These are phyloP conservation scores for Penicillium crystallinum DNA, from an alignment of 495 filamentous ascomycete species.

Conservation along the genomic window DNA sequence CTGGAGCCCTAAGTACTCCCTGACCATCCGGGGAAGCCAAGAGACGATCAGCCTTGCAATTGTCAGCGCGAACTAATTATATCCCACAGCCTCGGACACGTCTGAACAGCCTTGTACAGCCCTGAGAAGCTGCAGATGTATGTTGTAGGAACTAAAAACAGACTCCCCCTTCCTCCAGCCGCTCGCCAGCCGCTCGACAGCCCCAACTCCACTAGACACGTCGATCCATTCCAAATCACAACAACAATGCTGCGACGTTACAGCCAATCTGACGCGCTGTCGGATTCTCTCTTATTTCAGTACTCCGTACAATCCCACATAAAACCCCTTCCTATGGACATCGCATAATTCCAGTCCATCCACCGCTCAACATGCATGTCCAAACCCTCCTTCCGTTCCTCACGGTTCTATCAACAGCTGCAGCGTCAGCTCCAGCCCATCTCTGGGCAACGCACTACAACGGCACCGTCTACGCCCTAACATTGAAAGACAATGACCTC, in stretches of 20 bases:
- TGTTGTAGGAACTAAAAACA: background rate
- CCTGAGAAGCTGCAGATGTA: background rate
- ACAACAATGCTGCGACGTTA: background rate
- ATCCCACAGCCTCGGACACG: no score
- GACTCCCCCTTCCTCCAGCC: background rate
- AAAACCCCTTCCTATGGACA: no score
- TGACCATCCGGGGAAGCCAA: no score
- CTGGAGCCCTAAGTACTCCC: no score
- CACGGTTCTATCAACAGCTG: background rate
- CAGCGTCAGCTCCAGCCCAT: conserved; percentile 1
- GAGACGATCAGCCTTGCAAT: no score
- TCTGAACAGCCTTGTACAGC: background rate
- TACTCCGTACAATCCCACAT: background rate
- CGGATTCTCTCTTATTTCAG: no score
- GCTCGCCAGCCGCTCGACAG: no score
- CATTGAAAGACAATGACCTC: conserved; percentile 35
- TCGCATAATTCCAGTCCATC: no score
- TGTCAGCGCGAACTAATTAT: no score
- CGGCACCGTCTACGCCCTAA: conserved; percentile 52
- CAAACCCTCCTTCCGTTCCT: background rate
- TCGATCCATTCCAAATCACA: conserved; percentile 6
- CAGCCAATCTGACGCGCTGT: background rate
- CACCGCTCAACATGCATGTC: background rate
- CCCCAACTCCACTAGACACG: background rate
- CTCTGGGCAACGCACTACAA: conserved; percentile 60